phyloP scores from a whole-genome alignment of 257 asterid genomes.

The Salvia rosmarinus region DNA sequence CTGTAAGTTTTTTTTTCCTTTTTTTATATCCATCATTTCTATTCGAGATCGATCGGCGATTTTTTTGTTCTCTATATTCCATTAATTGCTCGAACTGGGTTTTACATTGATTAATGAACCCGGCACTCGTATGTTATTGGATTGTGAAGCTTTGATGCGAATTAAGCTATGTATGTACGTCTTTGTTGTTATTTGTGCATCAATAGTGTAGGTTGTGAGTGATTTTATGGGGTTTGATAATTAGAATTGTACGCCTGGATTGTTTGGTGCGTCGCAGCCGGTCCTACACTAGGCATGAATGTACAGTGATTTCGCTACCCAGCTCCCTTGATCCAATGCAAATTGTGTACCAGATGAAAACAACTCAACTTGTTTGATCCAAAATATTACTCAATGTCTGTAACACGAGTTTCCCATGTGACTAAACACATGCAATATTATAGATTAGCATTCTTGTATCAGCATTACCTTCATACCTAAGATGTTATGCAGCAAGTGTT shows the following conservation, averaged over 20 bases:
- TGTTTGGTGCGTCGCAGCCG: not conserved
- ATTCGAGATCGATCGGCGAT: constrained; percentile 21
- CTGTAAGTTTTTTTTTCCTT: constrained; percentile 53
- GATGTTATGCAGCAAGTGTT: no score
- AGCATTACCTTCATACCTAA: not conserved
- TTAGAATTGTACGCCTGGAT: not conserved
- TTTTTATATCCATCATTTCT: not conserved
- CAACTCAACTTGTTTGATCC: not conserved
- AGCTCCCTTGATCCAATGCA: not conserved
- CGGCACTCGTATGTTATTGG: not conserved
- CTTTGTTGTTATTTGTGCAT: not conserved
- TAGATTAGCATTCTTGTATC: constrained; percentile 9
- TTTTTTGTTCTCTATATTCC: not conserved
- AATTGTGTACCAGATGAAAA: constrained; percentile 4
- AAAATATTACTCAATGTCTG: not conserved
- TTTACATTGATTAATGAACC: constrained; percentile 20
- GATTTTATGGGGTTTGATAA: constrained; percentile 16
- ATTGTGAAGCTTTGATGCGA: constrained; percentile 25
- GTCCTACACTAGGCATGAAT: not conserved
- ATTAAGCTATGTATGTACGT: not conserved
- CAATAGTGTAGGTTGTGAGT: constrained; percentile 2
- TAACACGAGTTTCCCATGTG: not conserved
- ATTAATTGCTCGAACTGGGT: constrained; percentile 21
- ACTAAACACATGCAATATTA: not conserved
- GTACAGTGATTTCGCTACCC: not conserved